These are phyloP conservation scores for Eucalyptus fibrosa DNA, from an alignment of 345 rosid genomes.

Conservation along the genomic window DNA sequence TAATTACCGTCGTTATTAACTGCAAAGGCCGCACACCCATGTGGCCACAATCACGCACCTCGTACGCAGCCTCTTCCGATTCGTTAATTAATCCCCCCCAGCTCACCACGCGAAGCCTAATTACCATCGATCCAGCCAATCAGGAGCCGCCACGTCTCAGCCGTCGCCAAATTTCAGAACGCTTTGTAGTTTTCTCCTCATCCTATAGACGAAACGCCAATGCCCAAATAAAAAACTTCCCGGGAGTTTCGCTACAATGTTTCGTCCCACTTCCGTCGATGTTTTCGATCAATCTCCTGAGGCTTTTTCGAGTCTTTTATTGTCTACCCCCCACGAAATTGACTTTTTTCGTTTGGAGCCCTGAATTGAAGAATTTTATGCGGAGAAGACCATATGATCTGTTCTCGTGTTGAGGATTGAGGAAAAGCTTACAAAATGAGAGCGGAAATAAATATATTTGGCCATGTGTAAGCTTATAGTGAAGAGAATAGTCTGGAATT, in stretches of 20 bases:
- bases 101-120: neutral
- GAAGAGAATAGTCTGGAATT: accelerated
- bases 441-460: no score
- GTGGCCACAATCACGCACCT: neutral
- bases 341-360: neutral
- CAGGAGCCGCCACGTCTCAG: neutral
- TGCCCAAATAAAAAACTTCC: neutral
- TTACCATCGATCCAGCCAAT: neutral
- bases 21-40: neutral
- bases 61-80: neutral
- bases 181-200: neutral
- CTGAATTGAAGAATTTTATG: neutral
- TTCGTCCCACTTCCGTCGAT: neutral
- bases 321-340: neutral
- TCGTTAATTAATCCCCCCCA: neutral
- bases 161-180: neutral
- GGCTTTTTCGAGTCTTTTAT: no score
- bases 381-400: neutral
- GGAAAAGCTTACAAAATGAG: neutral
- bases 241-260: neutral
- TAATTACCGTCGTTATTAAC: neutral
- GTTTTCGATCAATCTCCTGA: neutral
- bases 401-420: neutral
- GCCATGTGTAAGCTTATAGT: neutral
- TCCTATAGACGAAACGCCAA: neutral